Base-by-base conservation (phyloP, 169 alveolate species). In the Blepharisma undulans region DNA sequence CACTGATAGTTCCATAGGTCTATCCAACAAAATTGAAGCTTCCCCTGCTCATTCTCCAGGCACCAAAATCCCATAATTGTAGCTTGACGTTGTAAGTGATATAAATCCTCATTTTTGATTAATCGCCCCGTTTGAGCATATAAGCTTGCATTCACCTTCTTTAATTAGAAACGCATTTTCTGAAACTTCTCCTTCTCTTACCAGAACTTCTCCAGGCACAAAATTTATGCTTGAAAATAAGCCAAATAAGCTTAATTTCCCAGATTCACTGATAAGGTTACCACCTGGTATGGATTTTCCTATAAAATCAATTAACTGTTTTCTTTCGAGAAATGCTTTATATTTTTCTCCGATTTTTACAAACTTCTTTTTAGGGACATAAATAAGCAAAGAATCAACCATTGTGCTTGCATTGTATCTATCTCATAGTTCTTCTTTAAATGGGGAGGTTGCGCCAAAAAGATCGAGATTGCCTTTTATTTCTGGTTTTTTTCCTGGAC, bases 21-120 rank as follows among this genome's bases (percentile, higher is more conserved):
- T 10, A 12, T 27, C 61, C 30, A 60, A 4, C 6, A 86, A n/a
- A 66, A 86, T 19, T 22, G 90, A 86, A 33, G 61, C 90, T 66
- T 86, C 90, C 7, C 90, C 90, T 29, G 72, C 90, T 18, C 90
- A 86, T 36, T 86, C 80, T 66, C 82, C 82, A 27, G 82, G 33
- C 27, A 27, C 36, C 8, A 33, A 25, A 19, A 72, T 22, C 1
- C 84, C 90, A 22, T 61, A 19, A 32, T 86, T 60, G n/a, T 29
- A 86, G 61, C 80, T 61, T n/a, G 66, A 25, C 8, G 90, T 86
- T 21, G 90, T 86, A 21, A 61, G 61, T n/a, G 84, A 66, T 21
- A 86, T 72, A 14, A 86, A 72, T 8, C 90, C 90, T 33, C 82
- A n/a, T 76, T 36, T 74, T 25, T 36, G 77, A 32, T 22, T 32